Conservation (phyloP, 306 rosid species). For the Argentina anserina region DNA sequence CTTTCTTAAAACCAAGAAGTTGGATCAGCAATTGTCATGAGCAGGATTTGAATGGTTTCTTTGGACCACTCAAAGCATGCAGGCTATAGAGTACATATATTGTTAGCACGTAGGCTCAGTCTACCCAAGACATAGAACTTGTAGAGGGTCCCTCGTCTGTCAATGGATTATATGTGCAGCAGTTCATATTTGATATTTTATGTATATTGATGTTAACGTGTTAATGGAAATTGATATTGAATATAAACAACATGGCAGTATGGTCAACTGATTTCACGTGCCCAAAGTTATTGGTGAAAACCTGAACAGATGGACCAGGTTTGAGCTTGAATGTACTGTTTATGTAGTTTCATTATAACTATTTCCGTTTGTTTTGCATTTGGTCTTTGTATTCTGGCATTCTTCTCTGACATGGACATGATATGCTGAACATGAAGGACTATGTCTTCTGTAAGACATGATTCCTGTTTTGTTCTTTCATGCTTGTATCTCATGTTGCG, state of each 20-base stretch:
- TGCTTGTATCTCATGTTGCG: background rate
- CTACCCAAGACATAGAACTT: background rate
- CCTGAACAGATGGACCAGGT: background rate
- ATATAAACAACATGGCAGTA: background rate
- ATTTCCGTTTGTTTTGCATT: background rate
- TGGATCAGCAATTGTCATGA: background rate
- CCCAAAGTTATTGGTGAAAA: background rate
- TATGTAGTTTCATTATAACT: background rate
- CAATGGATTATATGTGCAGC: background rate
- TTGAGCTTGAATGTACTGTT: background rate
- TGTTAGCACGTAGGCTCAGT: background rate
- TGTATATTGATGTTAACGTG: background rate
- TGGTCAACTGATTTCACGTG: background rate
- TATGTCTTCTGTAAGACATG: background rate
- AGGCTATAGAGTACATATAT: background rate
- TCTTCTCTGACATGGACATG: background rate
- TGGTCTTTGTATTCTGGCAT: background rate
- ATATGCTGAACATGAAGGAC: background rate
- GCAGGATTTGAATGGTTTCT: background rate
- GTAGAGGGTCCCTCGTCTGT: background rate
- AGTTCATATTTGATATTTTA: background rate
- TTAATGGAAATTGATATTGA: background rate
- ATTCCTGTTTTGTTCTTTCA: background rate
- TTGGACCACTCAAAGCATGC: background rate
- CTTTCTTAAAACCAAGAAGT: background rate